Conservation (phyloP, 2,329 filamentous ascomycete species). For the Neurospora sp. region DNA sequence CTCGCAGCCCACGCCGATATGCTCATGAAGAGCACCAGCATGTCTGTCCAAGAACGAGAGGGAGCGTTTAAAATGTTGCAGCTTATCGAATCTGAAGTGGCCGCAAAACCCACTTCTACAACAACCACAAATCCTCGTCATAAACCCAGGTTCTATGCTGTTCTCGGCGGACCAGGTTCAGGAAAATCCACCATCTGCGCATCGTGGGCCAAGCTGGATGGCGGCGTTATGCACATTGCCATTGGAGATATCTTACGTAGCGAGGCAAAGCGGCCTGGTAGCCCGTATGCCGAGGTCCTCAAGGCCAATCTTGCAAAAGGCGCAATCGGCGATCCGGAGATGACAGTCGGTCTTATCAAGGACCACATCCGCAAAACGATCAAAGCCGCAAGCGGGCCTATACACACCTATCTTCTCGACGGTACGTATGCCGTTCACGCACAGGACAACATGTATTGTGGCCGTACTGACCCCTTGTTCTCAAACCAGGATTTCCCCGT, state of each 20-base stretch:
- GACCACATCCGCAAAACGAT: not conserved
- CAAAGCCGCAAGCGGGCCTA: not conserved
- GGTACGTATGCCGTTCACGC: not conserved
- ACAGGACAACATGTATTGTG: not conserved
- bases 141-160: not conserved
- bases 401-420: not conserved
- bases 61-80: not conserved
- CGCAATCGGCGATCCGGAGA: not conserved
- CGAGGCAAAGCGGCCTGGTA: not conserved
- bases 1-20: not conserved
- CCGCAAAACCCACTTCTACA: not conserved
- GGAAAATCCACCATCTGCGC: not conserved
- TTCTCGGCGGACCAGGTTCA: not conserved
- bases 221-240: not conserved
- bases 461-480: not conserved
- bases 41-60: not conserved
- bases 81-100: not conserved
- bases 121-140: not conserved
- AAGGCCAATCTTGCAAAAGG: not conserved
- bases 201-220: not conserved
- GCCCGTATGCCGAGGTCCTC: not conserved
- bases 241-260: not conserved
- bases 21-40: not conserved
- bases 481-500: not conserved
- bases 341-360: not conserved